Base-by-base conservation (phyloP, 2,329 filamentous ascomycete genomes). In the Zymoseptoria brevis region DNA sequence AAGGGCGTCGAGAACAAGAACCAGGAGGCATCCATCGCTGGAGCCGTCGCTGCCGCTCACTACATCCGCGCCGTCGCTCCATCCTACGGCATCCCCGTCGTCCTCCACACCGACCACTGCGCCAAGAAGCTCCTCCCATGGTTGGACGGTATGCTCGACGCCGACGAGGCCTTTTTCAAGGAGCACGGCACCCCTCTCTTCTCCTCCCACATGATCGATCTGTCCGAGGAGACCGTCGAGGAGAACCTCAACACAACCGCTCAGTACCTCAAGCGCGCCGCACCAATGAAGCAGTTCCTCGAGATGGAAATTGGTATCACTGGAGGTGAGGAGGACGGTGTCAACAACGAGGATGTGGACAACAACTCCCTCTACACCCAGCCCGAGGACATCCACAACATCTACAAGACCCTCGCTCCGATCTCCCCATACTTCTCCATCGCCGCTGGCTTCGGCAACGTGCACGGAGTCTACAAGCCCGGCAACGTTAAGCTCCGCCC, bases 61-160 rank as follows among this genome's bases (percentile, higher is more conserved):
- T 97, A 90, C 82, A 90, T 96, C 80, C 90, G 92, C 74, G 81
- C 88, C 68, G 80, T 97, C 71, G 90, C 94, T 56, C 90, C 93
- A 62, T 69, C 83, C 69, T 99, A 99, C 79, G 90, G 87, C 69
- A 80, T 97, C 67, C 93, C 93, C 72, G 90, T 96, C 69, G 82
- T 97, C 71, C 86, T 97, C 61, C 92, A 96, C 85, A 95, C 93
- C 75, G 94, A 99, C 77, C 94, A 97, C 83, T 96, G 93, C 80
- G 93, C 94, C 75, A 97, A 97, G 89, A 97, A 97, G 87, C 90
- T 97, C 61, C 87, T 97, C 59, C 94, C 94, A 64, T 97, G 93
- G 93, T 82, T 97, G 75, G 92, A 96, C 74, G 92, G 92, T 75
- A 92, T 96, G 87, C 79, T 97, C 69, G 91, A 94, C 65, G 93